phyloP scores from a whole-genome alignment of 306 rosid genomes.

The Dryas alaskensis region DNA sequence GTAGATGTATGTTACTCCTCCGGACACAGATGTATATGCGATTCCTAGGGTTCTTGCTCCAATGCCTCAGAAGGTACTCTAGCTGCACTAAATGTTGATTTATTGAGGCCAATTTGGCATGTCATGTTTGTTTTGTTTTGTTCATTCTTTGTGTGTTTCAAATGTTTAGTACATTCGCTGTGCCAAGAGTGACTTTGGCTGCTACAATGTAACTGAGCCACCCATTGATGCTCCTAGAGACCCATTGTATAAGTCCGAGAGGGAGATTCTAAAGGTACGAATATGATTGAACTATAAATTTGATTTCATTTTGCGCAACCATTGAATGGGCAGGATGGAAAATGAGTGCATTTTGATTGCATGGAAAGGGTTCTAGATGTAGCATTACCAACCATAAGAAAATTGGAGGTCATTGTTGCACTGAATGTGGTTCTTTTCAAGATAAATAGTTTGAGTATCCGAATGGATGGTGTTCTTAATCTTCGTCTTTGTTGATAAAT shows the following conservation, averaged over 20 bases:
- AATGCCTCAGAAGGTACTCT: slow-evolving; percentile 79
- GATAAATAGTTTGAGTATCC: neutral
- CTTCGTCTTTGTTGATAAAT: neutral
- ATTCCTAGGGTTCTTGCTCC: slow-evolving; percentile 91
- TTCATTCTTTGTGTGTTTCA: slow-evolving; percentile 7
- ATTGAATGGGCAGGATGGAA: neutral
- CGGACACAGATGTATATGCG: slow-evolving; percentile 87
- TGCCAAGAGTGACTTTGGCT: slow-evolving; percentile 72
- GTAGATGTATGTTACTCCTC: slow-evolving; percentile 98
- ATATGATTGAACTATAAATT: neutral
- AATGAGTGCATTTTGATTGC: neutral
- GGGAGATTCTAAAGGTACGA: slow-evolving; percentile 74
- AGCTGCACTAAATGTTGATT: neutral
- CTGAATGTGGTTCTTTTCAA: neutral
- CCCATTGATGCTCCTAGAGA: slow-evolving; percentile 93
- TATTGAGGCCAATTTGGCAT: neutral
- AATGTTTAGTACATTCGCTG: slow-evolving; percentile 81
- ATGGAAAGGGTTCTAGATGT: neutral
- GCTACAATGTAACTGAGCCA: slow-evolving; percentile 87
- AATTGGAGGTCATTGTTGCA: neutral
- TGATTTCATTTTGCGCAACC: neutral
- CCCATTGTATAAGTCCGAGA: slow-evolving; percentile 76
- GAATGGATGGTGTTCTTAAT: neutral
- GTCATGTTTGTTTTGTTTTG: neutral
- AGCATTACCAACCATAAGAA: neutral